A percentile compares a stretch with the other conserved stretches of the same genome.
These are phyloP conservation scores for Prunus mume DNA, from an alignment of 306 rosid species.

Conservation along the genomic window DNA sequence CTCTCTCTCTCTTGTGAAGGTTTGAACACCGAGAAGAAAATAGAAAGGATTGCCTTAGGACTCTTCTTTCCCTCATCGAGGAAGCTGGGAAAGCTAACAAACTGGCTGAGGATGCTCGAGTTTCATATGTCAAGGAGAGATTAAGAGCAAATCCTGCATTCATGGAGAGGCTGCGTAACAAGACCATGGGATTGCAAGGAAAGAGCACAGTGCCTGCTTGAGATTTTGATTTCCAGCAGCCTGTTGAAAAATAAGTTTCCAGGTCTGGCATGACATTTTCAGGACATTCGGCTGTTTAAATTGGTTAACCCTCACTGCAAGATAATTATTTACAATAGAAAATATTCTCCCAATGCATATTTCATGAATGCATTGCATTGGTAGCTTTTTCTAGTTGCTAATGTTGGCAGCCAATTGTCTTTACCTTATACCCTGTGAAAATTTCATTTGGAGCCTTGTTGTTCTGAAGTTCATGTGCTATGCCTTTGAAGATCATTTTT, in stretches of 20 bases:
- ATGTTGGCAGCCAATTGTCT: slow-evolving; percentile 20
- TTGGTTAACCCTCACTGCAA: slow-evolving; percentile 14
- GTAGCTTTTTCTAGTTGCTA: slow-evolving; percentile 14
- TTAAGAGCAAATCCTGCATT: slow-evolving; percentile 70
- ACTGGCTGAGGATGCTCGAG: slow-evolving; percentile 68
- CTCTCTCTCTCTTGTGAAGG: slow-evolving; percentile 35
- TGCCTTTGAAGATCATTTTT: not conserved
- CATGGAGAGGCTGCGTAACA: slow-evolving; percentile 73
- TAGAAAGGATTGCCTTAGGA: slow-evolving; percentile 92
- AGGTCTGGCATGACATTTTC: slow-evolving; percentile 23
- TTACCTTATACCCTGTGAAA: not conserved
- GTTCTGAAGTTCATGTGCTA: not conserved
- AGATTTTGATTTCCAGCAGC: slow-evolving; percentile 15
- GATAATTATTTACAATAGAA: slow-evolving; percentile 7
- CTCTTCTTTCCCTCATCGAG: slow-evolving; percentile 80
- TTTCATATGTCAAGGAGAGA: slow-evolving; percentile 75
- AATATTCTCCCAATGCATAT: slow-evolving; percentile 7
- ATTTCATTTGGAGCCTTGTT: slow-evolving; percentile 1
- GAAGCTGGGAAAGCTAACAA: slow-evolving; percentile 93
- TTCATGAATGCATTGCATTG: slow-evolving; percentile 2
- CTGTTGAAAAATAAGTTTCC: slow-evolving; percentile 5
- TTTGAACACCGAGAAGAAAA: slow-evolving; percentile 94
- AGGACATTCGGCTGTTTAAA: slow-evolving; percentile 20
- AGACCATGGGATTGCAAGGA: slow-evolving; percentile 49
- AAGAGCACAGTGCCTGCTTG: slow-evolving; percentile 41